These are phyloP conservation scores for Solanum appendiculatum DNA, from an alignment of 257 asterid species.

Conservation along the genomic window DNA sequence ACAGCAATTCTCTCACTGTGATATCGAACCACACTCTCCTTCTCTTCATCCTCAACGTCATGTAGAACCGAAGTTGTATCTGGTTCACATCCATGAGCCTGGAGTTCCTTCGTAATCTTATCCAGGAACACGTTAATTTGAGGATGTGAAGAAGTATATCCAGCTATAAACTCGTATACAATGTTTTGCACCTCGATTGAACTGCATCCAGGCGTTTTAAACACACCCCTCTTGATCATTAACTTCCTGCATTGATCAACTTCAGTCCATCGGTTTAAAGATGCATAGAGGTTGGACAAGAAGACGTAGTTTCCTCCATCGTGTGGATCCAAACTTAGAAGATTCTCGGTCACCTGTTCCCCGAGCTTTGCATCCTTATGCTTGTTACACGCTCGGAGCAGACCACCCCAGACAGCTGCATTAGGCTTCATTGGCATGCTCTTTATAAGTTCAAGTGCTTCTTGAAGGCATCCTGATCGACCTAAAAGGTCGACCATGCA, in stretches of 20 bases:
- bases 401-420: constrained; percentile 26
- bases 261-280: constrained; percentile 15
- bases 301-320: constrained; percentile 27
- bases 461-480: constrained; percentile 21
- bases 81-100: constrained; percentile 51
- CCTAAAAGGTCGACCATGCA: constrained; percentile 29
- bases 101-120: constrained; percentile 25
- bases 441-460: constrained; percentile 19
- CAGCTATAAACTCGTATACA: constrained; percentile 15
- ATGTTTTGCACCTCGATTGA: constrained; percentile 14
- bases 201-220: constrained; percentile 21
- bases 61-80: constrained; percentile 54
- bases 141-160: constrained; percentile 19
- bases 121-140: constrained; percentile 23
- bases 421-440: constrained; percentile 23
- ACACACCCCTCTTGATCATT: constrained; percentile 20
- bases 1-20: constrained; percentile 62
- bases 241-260: constrained; percentile 14
- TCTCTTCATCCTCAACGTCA: constrained; percentile 61
- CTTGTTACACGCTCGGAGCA: constrained; percentile 7
- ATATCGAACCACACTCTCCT: constrained; percentile 41
- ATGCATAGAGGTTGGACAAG: constrained; percentile 20
- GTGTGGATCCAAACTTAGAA: constrained; percentile 15
- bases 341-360: constrained; percentile 18
- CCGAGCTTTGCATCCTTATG: constrained; percentile 11